These are phyloP conservation scores for Cylindricascospora bacillispora DNA, from an alignment of 1,139 yeast genomes.

Conservation along the genomic window DNA sequence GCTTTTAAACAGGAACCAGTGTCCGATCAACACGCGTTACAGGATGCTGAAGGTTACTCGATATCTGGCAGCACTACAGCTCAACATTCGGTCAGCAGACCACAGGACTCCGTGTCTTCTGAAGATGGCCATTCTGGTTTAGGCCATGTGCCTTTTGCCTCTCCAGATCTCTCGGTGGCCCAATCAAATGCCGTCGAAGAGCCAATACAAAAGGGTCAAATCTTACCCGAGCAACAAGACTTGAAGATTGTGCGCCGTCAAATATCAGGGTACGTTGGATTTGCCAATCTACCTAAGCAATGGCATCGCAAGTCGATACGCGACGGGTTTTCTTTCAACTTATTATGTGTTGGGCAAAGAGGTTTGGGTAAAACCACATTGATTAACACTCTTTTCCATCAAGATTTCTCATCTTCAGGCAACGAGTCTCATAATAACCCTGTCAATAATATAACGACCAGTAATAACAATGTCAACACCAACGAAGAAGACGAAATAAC, in stretches of 20 bases:
- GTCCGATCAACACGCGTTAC: neutral
- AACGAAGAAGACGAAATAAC: constrained; percentile 5
- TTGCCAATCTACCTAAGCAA: constrained; percentile 95
- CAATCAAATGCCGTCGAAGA: too few relatives aligned
- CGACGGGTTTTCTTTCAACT: constrained; percentile 84
- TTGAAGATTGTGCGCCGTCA: constrained; percentile 60
- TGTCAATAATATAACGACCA: constrained; percentile 4
- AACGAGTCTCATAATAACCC: constrained; percentile 1
- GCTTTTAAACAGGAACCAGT: constrained; percentile 2
- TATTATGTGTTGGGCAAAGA: constrained; percentile 82
- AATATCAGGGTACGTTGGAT: constrained; percentile 88
- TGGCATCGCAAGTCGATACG: constrained; percentile 95
- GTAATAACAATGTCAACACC: constrained; percentile 7
- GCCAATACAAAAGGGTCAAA: constrained; percentile 15
- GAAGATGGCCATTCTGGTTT: too few relatives aligned
- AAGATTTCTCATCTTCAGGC: constrained; percentile 38
- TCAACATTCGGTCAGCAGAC: constrained; percentile 1
- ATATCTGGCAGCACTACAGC: constrained; percentile 1
- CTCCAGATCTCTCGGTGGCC: too few relatives aligned
- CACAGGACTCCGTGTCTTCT: too few relatives aligned
- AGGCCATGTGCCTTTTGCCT: too few relatives aligned
- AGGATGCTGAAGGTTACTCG: constrained; percentile 3
- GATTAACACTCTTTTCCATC: constrained; percentile 81
- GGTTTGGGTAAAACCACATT: constrained; percentile 93
- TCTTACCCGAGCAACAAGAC: constrained; percentile 27